These are phyloP conservation scores for Penicillium sp. DNA, from an alignment of 2,329 filamentous ascomycete species.

Conservation along the genomic window DNA sequence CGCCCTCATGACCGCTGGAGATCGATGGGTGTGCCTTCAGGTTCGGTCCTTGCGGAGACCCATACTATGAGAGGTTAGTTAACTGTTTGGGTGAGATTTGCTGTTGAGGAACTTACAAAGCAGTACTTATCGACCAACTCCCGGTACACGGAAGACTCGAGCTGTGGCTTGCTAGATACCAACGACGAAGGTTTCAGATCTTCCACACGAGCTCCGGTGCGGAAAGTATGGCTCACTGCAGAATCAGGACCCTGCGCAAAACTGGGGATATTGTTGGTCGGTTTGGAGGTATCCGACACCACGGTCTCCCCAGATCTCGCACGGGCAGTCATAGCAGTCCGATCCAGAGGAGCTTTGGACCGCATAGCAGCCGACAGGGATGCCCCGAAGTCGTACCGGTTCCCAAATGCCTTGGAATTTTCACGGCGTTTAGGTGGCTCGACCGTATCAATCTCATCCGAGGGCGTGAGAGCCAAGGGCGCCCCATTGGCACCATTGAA, in stretches of 20 bases:
- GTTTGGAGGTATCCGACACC: constrained; percentile 8
- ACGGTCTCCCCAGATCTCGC: constrained; percentile 51
- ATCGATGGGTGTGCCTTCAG: constrained; percentile 13
- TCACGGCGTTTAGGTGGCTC: constrained; percentile 46
- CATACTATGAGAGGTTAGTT: constrained; percentile 45
- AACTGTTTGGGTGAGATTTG: neutral
- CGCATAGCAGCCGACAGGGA: constrained; percentile 81
- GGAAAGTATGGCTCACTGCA: constrained; percentile 18
- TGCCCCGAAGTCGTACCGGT: constrained; percentile 94
- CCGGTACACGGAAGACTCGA: constrained; percentile 87
- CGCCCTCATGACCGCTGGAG: constrained; percentile 14
- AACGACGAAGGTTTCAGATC: constrained; percentile 53
- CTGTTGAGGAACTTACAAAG: constrained; percentile 79
- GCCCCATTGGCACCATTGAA: constrained; percentile 65
- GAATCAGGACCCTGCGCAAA: constrained; percentile 16
- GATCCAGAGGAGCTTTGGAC: constrained; percentile 61
- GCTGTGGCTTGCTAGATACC: constrained; percentile 62
- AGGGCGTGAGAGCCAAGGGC: constrained; percentile 70
- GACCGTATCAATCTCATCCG: constrained; percentile 63
- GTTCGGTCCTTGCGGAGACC: constrained; percentile 45
- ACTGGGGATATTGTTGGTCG: constrained; percentile 13
- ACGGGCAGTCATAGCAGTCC: constrained; percentile 55
- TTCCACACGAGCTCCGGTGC: constrained; percentile 15
- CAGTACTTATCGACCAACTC: constrained; percentile 99
- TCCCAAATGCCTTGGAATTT: constrained; percentile 71